A percentile compares a stretch with the other conserved stretches of the same genome.
These are phyloP conservation scores for Candida cerambycidarum DNA, from an alignment of 805 yeast species.

Conservation along the genomic window DNA sequence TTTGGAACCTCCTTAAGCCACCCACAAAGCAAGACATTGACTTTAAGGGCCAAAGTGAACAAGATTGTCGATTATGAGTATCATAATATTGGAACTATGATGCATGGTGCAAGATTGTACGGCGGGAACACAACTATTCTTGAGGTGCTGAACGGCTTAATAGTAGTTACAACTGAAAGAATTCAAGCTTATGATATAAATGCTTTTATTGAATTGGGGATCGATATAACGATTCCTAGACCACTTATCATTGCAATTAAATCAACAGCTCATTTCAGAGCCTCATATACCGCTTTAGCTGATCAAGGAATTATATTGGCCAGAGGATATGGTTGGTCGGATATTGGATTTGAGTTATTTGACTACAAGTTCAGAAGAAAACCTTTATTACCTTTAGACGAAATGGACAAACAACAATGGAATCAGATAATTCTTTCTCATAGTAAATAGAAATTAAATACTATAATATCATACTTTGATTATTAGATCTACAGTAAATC, in stretches of 20 bases:
- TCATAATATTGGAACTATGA: constrained; percentile 3
- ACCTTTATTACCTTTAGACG: constrained; percentile 6
- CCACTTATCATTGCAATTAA: constrained; percentile 7
- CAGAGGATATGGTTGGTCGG: constrained; percentile 7
- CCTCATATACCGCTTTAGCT: constrained; percentile 8
- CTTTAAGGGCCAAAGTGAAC: background rate
- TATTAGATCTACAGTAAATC: no score
- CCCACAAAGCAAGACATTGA: background rate
- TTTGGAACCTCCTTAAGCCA: background rate
- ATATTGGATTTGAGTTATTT: constrained; percentile 1
- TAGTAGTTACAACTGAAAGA: constrained; percentile 7
- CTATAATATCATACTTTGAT: no score
- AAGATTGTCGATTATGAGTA: background rate
- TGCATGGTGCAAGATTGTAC: constrained; percentile 4
- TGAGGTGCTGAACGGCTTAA: background rate
- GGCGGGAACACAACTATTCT: constrained; percentile 3
- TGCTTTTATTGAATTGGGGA: constrained; percentile 3
- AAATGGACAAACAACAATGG: background rate
- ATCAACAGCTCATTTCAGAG: constrained; percentile 8
- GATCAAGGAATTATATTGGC: constrained; percentile 6
- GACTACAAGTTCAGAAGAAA: constrained; percentile 2
- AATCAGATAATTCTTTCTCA: background rate
- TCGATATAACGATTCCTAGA: constrained; percentile 3
- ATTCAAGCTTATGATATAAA: constrained; percentile 10
- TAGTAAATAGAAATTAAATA: background rate